Conservation (phyloP, 495 filamentous ascomycete genomes). For the Xylaria nigripes region DNA sequence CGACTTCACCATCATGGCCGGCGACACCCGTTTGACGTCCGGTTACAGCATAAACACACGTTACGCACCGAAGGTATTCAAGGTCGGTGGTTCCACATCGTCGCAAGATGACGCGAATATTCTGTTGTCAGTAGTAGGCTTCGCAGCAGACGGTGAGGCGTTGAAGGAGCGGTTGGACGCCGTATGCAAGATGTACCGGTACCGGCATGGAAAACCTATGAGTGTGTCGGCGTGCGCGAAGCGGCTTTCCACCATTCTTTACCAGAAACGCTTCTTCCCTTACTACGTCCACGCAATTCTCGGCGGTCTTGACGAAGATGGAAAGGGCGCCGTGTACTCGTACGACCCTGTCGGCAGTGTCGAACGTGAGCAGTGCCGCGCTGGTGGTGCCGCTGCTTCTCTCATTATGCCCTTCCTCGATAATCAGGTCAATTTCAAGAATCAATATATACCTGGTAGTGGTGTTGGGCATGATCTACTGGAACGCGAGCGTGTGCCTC, state of each 20-base stretch:
- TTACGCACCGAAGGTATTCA: slow-evolving; percentile 89
- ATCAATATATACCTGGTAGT: slow-evolving; percentile 89
- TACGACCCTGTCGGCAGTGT: slow-evolving; percentile 97
- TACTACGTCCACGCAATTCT: slow-evolving; percentile 94
- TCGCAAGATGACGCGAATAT: slow-evolving; percentile 76
- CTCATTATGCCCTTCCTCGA: slow-evolving; percentile 99
- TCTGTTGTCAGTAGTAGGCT: slow-evolving; percentile 87
- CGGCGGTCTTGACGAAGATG: slow-evolving; percentile 89
- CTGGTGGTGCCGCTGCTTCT: slow-evolving; percentile 88
- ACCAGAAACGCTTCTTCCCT: slow-evolving; percentile 95
- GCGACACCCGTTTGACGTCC: slow-evolving; percentile 87
- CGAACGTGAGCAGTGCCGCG: slow-evolving; percentile 90
- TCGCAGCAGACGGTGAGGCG: slow-evolving; percentile 85
- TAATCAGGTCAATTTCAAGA: slow-evolving; percentile 99
- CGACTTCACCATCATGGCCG: slow-evolving; percentile 91
- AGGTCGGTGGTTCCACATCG: slow-evolving; percentile 82
- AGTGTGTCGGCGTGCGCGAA: slow-evolving; percentile 88
- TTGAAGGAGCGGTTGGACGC: slow-evolving; percentile 83
- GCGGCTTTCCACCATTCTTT: slow-evolving; percentile 84
- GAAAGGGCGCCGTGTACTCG: slow-evolving; percentile 87
- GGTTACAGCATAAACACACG: slow-evolving; percentile 99
- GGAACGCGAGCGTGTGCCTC: slow-evolving; percentile 53
- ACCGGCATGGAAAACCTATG: slow-evolving; percentile 91
- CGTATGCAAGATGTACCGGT: slow-evolving; percentile 93
- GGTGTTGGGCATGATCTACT: slow-evolving; percentile 74